Base-by-base conservation (phyloP, 1,284 basidiomycete genomes). In the Ustilago hordei region DNA sequence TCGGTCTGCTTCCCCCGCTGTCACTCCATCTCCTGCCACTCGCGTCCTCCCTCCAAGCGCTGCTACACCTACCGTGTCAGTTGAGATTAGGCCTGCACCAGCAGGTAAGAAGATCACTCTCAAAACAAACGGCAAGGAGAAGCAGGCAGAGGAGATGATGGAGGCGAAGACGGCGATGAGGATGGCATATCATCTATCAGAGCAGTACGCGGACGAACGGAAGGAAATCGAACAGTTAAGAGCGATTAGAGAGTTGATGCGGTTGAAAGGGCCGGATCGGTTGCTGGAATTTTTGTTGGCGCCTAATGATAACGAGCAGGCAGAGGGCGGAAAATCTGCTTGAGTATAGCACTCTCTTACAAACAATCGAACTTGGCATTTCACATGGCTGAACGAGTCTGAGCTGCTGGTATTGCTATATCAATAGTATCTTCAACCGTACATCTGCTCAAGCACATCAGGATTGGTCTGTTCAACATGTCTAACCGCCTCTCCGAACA, bases 211-310 rank as follows among this genome's bases (percentile, higher is more conserved):
- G 17, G 58, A 65, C 31, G 60, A 75, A 60, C 57, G 68, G 17
- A 61, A 50, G 41, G 80, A 83, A 64, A 73, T 83, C 17, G 73
- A 73, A 9, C 73, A 81, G 64, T 64, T 83, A n/a, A 64, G 81
- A 3, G 81, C 78, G 9, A 63, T 83, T 31, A 62, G 69, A 23
- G 78, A 75, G 45, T 56, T 78, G 55, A 77, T 81, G 68, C 41
- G 52, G 35, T 39, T 77, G 45, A 80, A 78, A 39, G 80, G 80
- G 4, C 36, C 58, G 15, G 61, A 43, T 15, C 55, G 55, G 39
- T 47, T 78, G 57, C 58, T 78, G 53, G 75, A 78, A 55, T 79
- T 77, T 32, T 57, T 79, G 50, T 68, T 74, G 17, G 57, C 69
- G 43, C 65, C 74, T 1, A 71, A 71, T 23, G 58, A 61, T 8